These are phyloP conservation scores for Cladosporium colombiae DNA, from an alignment of 2,329 filamentous ascomycete genomes.

Conservation along the genomic window DNA sequence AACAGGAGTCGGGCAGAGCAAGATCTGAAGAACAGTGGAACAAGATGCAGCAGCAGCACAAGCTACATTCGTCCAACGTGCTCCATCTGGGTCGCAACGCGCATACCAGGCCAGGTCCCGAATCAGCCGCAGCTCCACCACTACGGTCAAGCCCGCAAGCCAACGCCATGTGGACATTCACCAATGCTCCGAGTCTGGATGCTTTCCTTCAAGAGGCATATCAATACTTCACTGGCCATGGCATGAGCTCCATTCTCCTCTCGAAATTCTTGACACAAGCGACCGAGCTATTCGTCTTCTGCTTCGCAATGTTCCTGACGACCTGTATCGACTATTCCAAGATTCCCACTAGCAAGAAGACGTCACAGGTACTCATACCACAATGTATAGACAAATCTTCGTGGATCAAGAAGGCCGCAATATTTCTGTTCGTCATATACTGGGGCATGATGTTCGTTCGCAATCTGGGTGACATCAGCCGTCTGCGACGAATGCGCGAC, in stretches of 20 bases:
- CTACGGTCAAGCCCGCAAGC: slow-evolving; percentile 63
- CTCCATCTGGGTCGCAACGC: background rate
- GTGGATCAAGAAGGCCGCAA: slow-evolving; percentile 71
- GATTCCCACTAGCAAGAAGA: slow-evolving; percentile 64
- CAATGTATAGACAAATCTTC: slow-evolving; percentile 75
- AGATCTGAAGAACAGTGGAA: slow-evolving; percentile 52
- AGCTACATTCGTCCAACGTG: slow-evolving; percentile 38
- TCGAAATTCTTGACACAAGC: slow-evolving; percentile 71
- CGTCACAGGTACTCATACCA: slow-evolving; percentile 64
- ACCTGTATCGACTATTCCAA: slow-evolving; percentile 83
- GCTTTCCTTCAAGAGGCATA: slow-evolving; percentile 85
- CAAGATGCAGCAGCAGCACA: slow-evolving; percentile 48
- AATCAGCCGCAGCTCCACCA: slow-evolving; percentile 33
- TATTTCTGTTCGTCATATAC: slow-evolving; percentile 85
- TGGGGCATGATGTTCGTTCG: slow-evolving; percentile 80
- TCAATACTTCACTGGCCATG: slow-evolving; percentile 79
- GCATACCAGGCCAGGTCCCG: background rate
- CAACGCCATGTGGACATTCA: slow-evolving; percentile 88
- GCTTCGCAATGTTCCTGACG: slow-evolving; percentile 78
- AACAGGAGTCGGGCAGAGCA: slow-evolving; percentile 12
- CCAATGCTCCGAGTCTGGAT: slow-evolving; percentile 86
- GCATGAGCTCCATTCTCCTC: slow-evolving; percentile 81
- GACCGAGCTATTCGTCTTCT: slow-evolving; percentile 80
- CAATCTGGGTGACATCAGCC: slow-evolving; percentile 57
- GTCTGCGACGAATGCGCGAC: slow-evolving; percentile 77